Evolutionary conservation across 2,329 filamentous ascomycete species (phyloP).

Genomic region (Beauveria varroae): DNA sequence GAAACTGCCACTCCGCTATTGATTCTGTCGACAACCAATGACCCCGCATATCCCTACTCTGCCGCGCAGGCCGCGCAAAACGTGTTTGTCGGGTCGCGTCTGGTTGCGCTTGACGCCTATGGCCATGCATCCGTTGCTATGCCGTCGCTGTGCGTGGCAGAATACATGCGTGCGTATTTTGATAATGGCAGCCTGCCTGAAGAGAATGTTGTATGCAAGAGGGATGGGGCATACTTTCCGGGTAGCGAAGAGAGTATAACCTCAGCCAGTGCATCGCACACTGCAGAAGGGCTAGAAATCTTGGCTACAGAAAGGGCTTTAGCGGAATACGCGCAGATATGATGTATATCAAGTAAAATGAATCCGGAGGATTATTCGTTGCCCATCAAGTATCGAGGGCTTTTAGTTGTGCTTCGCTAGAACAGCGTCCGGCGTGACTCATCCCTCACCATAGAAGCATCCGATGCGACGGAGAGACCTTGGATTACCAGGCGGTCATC

Average conservation of each 20-base stretch:
- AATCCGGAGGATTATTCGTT: no score
- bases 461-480: neutral
- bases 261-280: neutral
- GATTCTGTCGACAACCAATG: constrained; percentile 24
- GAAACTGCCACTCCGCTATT: constrained; percentile 24
- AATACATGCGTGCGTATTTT: constrained; percentile 29
- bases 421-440: neutral
- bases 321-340: neutral
- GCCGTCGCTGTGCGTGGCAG: constrained; percentile 28
- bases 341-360: neutral
- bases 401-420: neutral
- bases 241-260: constrained; percentile 17
- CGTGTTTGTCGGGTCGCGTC: constrained; percentile 28
- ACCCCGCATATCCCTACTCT: constrained; percentile 43
- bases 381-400: neutral
- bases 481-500: neutral
- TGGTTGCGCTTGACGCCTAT: constrained; percentile 35
- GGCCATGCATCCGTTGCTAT: constrained; percentile 34
- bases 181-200: constrained; percentile 30
- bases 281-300: constrained; percentile 10
- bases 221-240: constrained; percentile 31
- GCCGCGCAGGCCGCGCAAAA: constrained; percentile 29
- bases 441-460: neutral
- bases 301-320: constrained; percentile 11
- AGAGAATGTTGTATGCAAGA: constrained; percentile 27